Evolutionary conservation across 345 rosid genomes (phyloP).

Genomic region (Adansonia digitata): DNA sequence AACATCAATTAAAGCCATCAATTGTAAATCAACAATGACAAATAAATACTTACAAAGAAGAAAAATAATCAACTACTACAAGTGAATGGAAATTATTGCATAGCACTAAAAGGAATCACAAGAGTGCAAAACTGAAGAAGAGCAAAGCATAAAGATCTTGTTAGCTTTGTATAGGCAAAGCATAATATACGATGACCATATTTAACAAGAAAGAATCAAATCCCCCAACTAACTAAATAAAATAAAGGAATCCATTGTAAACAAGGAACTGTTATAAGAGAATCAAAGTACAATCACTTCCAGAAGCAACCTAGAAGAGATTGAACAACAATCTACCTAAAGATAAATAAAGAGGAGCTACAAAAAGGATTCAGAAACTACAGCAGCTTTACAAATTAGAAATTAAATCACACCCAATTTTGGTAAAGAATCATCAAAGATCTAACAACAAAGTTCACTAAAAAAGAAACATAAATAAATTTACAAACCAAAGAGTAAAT

Average conservation of each 20-base stretch:
- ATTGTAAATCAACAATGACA: not conserved
- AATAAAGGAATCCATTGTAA: slow-evolving; percentile 1
- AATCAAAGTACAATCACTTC: slow-evolving; percentile 24
- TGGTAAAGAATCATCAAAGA: not conserved
- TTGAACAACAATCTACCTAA: slow-evolving; percentile 22
- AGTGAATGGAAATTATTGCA: not conserved
- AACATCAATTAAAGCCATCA: not conserved
- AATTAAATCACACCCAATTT: not conserved
- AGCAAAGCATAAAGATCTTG: slow-evolving; percentile 9
- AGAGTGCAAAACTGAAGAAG: slow-evolving; percentile 15
- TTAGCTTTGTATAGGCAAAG: slow-evolving; percentile 17
- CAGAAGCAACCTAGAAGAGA: slow-evolving; percentile 30
- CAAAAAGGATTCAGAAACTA: not conserved
- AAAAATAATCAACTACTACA: not conserved
- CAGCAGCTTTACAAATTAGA: not conserved
- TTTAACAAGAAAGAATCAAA: slow-evolving; percentile 32
- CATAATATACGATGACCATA: slow-evolving; percentile 15
- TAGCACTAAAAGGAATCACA: not conserved
- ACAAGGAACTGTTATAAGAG: slow-evolving; percentile 19
- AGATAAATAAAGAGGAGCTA: not conserved
- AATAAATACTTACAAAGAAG: not conserved
- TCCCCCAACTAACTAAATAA: not conserved
- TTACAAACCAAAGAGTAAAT: slow-evolving; percentile 11
- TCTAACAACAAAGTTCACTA: not conserved
- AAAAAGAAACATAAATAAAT: not conserved